Evolutionary conservation across 148 eudicot genomes (phyloP), one percentile per base, ranked within the genome.

Genomic region (Arbutus unedo): DNA sequence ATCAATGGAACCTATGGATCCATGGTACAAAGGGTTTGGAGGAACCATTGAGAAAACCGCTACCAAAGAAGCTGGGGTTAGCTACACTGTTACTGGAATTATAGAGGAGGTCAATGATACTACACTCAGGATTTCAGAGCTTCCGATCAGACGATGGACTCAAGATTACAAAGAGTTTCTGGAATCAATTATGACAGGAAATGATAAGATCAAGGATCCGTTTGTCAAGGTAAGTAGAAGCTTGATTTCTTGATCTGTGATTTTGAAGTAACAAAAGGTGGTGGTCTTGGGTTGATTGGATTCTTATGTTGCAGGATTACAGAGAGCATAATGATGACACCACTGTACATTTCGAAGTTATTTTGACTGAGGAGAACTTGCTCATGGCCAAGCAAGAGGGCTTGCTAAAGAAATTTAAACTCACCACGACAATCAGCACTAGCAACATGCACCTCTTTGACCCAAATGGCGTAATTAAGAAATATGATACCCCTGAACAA

Each of bases 401-500:
- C n/a, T 80, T 96, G 91, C 70, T 92, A 80, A 96, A 96, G 90
- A 96, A 91, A 82, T 94, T 96, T 74, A 96, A 92, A 92, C 91
- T 96, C 54, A 92, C 94, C 6, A 90, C 88, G 70, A 81, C 93
- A 31, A 89, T 96, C 81, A 90, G 91, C 91, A 96, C 97, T 6
- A 93, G 91, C 78, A 96, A 96, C 89, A 96, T 96, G 99, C 99
- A 96, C 85, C 91, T 96, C 16, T 96, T 96, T 83, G 96, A 93
- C 55, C 68, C 90, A 15, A 89, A 90, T 23, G 98, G 98, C 81
- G 87, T 89, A 81, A 94, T 96, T 19, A 92, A 91, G 90, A 93
- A 91, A 89, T 96, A 94, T 85, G 94, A 92, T 59, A 81, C 87
- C 66, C 93, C 98, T 79, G 99, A 91, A 85, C 91, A 94, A 78